Evolutionary conservation across 768 basidiomycete species (phyloP), one percentile per base, ranked within the genome.

Genomic region (Russula brevipes): DNA sequence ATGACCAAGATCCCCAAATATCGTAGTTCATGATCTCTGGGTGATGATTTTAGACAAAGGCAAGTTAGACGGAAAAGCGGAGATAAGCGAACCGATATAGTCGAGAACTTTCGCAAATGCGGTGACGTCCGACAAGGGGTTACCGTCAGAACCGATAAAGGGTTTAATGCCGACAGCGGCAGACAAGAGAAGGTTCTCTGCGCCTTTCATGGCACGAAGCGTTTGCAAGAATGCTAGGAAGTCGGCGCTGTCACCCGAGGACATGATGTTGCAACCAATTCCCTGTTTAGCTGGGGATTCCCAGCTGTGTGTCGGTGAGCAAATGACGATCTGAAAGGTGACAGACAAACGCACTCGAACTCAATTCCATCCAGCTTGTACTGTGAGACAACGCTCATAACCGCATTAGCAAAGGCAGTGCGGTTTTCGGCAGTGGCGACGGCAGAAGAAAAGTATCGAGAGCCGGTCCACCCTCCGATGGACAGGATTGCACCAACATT

Each of bases 1-100:
- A 0, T 8, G 50, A 54, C 46, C 45, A 68, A 5, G 52, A 11
- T 24, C 67, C 67, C 58, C 59, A 68, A 33, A 68, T 12, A 46
- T 66, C 67, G 45, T 63, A 68, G 47, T 66, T 61, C 65, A 68
- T 66, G 12, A 68, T 16, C 14, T 63, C 62, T 63, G 45, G 6
- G 10, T 4, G 30, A 39, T 10, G 16, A 0, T 14, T 0, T 46
- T 11, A 52, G 55, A 46, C n/a, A 42, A 42, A 10, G 24, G 42
- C 17, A 16, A 12, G 46, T 14, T 2, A 49, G 12, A 31, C 3
- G 2, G n/a, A 33, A 24, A 2, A 6, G 9, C 0, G 16, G 31
- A 9, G 5, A 36, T 42, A 31, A 6, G 45, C 62, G 31, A 53
- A 63, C 60, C 65, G 14, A 68, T 60, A 24, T 66, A 58, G 58